These are phyloP conservation scores for Xylaria sp. DNA, from an alignment of 2,329 filamentous ascomycete genomes.

Conservation along the genomic window DNA sequence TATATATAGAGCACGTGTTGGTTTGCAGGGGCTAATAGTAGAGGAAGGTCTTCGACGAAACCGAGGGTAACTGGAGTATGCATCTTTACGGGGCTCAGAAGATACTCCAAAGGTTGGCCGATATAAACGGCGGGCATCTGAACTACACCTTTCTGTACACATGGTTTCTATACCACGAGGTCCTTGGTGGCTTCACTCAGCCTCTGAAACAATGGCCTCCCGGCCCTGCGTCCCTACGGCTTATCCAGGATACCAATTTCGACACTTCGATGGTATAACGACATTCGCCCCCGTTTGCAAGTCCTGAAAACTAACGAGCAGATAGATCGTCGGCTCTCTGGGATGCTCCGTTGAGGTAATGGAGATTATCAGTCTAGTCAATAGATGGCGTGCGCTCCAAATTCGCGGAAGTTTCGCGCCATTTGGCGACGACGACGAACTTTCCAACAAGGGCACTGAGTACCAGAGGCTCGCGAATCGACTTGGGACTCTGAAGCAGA, in stretches of 20 bases:
- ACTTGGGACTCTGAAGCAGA: slow-evolving; percentile 27
- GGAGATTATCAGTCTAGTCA: slow-evolving; percentile 39
- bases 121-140: slow-evolving; percentile 27
- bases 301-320: slow-evolving; percentile 5
- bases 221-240: slow-evolving; percentile 27
- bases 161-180: slow-evolving; percentile 45
- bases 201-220: slow-evolving; percentile 28
- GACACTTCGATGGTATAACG: slow-evolving; percentile 31
- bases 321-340: slow-evolving; percentile 43
- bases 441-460: slow-evolving; percentile 27
- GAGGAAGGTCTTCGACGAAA: slow-evolving; percentile 43
- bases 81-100: slow-evolving; percentile 41
- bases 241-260: slow-evolving; percentile 29
- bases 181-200: slow-evolving; percentile 41
- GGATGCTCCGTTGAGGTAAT: slow-evolving; percentile 45
- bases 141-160: slow-evolving; percentile 38
- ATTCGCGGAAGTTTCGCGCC: slow-evolving; percentile 27
- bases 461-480: slow-evolving; percentile 27
- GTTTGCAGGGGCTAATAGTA: background rate
- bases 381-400: slow-evolving; percentile 32
- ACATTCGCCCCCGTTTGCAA: background rate
- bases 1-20: background rate
- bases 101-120: slow-evolving; percentile 30
- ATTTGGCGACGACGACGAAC: slow-evolving; percentile 26
- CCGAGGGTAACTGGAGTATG: slow-evolving; percentile 41